Evolutionary conservation across 2,329 filamentous ascomycete species (phyloP), one percentile per base, ranked within the genome.

Genomic region (Stagonosporopsis chrysanthemi): DNA sequence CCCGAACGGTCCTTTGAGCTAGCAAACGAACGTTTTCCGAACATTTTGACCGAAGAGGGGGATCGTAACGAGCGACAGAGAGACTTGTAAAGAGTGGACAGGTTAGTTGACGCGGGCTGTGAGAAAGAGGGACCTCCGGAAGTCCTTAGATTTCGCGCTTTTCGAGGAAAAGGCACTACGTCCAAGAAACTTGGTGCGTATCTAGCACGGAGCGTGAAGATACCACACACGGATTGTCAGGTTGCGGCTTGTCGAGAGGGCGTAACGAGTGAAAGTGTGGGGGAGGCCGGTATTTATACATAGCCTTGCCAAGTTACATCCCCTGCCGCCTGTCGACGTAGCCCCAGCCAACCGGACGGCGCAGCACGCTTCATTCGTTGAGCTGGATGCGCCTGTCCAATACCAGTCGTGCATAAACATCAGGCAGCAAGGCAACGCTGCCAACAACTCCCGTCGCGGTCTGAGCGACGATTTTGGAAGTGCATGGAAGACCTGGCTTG

Each of bases 21-120:
- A 62, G 88, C 84, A 81, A 95, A 93, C 74, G 92, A 93, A 77
- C 91, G 91, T 82, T 92, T 96, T 46, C 73, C 73, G 84, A 97
- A 96, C 91, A 97, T 97, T 79, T 76, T 83, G 81, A 66, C 65
- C 70, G 74, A 78, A 78, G 75, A 76, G 68, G 73, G 70, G 69
- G 69, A 76, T 71, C 70, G 76, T 70, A 75, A 65, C 68, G 70
- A 73, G 65, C 62, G 70, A 71, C 68, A 62, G 59, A 69, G 80
- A 80, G 81, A 80, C 82, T 69, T 61, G 65, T 63, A 77, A 80
- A 79, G 79, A 80, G 76, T 73, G 79, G 75, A 76, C 69, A 72
- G 72, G 72, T 77, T 78, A 77, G 78, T 77, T 82, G 81, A 83
- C 80, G 81, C 81, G 80, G 78, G 75, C 60, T 68, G 79, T 78